Percentiles rank a stretch among this genome's conserved stretches.
Conservation (phyloP, 306 rosid species). For the Malus sylvestris region DNA sequence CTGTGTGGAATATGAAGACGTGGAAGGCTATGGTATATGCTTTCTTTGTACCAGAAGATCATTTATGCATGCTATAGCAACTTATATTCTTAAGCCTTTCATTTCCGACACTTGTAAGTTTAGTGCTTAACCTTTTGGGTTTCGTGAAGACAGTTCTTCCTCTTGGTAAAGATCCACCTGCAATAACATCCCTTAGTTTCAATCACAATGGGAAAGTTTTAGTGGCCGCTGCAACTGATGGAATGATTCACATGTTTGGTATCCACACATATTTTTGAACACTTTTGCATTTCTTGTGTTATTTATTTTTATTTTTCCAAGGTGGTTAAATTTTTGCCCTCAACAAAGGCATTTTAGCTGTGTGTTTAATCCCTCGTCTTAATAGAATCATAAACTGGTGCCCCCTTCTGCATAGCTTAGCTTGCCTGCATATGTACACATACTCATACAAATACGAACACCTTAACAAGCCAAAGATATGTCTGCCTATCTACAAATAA, state of each 20-base stretch:
- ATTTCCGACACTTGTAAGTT: not conserved
- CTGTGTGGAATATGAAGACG: slow-evolving; percentile 96
- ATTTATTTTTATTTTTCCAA: not conserved
- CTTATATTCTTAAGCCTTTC: not conserved
- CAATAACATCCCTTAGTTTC: slow-evolving; percentile 89
- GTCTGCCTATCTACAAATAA: slow-evolving; percentile 93
- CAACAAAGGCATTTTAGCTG: not conserved
- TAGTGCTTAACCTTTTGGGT: slow-evolving; percentile 41
- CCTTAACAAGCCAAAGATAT: slow-evolving; percentile 78
- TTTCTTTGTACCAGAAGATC: slow-evolving; percentile 20
- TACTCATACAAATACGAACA: not conserved
- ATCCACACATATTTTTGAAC: slow-evolving; percentile 37
- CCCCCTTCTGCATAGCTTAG: not conserved
- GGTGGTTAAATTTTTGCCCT: not conserved
- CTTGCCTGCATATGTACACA: not conserved
- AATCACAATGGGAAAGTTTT: slow-evolving; percentile 95
- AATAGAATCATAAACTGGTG: not conserved
- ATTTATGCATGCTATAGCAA: not conserved
- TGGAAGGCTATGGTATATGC: slow-evolving; percentile 90
- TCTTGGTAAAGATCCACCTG: slow-evolving; percentile 97
- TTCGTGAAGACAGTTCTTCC: slow-evolving; percentile 95
- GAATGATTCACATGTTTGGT: slow-evolving; percentile 99
- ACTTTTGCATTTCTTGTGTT: not conserved
- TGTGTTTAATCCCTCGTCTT: not conserved
- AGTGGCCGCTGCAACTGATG: slow-evolving; percentile 91